Percentiles rank a stretch among this genome's conserved stretches.
These are phyloP conservation scores for Fusarium temperatum DNA, from an alignment of 2,329 filamentous ascomycete species.

Conservation along the genomic window DNA sequence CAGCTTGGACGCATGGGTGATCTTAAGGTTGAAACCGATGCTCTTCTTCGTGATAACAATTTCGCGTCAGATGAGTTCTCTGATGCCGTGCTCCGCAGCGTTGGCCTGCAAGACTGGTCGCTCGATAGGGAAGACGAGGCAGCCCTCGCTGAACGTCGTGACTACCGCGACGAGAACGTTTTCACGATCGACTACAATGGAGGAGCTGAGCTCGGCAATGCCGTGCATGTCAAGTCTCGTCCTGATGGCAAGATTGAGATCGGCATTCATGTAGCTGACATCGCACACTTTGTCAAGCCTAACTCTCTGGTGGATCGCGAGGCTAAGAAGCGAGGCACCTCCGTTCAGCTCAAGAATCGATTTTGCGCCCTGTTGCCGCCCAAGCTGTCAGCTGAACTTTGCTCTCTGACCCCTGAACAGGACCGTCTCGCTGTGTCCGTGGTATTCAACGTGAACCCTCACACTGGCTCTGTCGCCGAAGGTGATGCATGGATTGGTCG, in stretches of 20 bases:
- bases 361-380: slow-evolving; percentile 87
- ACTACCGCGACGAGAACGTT: slow-evolving; percentile 87
- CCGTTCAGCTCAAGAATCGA: slow-evolving; percentile 92
- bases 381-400: slow-evolving; percentile 85
- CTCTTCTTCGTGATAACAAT: slow-evolving; percentile 96
- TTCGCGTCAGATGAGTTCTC: slow-evolving; percentile 98
- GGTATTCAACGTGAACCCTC: slow-evolving; percentile 87
- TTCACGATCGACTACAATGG: slow-evolving; percentile 95
- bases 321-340: slow-evolving; percentile 96
- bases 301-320: slow-evolving; percentile 96
- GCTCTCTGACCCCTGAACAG: slow-evolving; percentile 85
- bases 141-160: slow-evolving; percentile 77
- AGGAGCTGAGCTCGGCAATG: slow-evolving; percentile 88
- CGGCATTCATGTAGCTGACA: slow-evolving; percentile 93
- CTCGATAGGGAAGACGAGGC: slow-evolving; percentile 83
- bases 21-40: slow-evolving; percentile 96
- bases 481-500: slow-evolving; percentile 95
- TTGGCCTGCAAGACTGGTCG: slow-evolving; percentile 92
- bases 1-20: slow-evolving; percentile 98
- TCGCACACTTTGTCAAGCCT: slow-evolving; percentile 95
- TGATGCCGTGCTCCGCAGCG: slow-evolving; percentile 92
- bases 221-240: slow-evolving; percentile 87
- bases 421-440: slow-evolving; percentile 92
- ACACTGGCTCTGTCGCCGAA: slow-evolving; percentile 80
- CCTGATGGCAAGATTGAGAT: slow-evolving; percentile 89